Percentiles rank a stretch among this genome's conserved stretches.
Conservation (phyloP, 768 basidiomycete species). For the Tulasnella sp. region DNA sequence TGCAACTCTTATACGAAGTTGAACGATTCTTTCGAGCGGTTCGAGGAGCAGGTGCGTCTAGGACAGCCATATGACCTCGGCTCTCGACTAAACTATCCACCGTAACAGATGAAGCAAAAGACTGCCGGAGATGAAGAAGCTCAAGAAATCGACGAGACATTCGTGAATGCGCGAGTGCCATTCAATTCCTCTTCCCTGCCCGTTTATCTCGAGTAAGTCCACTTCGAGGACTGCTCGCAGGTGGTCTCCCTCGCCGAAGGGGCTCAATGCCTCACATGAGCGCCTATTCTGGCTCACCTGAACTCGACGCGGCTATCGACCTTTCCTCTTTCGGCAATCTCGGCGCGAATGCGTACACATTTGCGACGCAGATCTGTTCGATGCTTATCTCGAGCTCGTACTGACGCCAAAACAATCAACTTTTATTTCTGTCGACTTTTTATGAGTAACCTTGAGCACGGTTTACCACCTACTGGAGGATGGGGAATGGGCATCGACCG, state of each 20-base stretch:
- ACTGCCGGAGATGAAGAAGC: conserved; percentile 97
- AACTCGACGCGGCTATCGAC: background rate
- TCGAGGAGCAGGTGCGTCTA: conserved; percentile 80
- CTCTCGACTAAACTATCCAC: background rate
- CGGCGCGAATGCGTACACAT: background rate
- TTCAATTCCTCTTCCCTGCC: no score
- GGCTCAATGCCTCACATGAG: background rate
- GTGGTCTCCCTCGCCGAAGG: background rate
- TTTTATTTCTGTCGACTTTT: background rate
- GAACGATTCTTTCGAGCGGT: conserved; percentile 95
- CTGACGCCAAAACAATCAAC: background rate
- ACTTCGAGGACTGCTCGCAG: background rate
- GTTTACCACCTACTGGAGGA: conserved; percentile 93
- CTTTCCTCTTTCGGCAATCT: background rate
- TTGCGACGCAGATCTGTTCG: background rate
- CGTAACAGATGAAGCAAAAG: conserved; percentile 68
- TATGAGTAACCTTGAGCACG: conserved; percentile 74
- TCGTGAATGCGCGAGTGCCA: conserved; percentile 75
- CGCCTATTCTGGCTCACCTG: background rate
- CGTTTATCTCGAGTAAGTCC: conserved; percentile 19
- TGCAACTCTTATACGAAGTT: conserved; percentile 99
- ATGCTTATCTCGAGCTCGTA: background rate
- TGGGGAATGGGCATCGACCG: conserved; percentile 97
- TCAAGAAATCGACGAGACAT: conserved; percentile 93
- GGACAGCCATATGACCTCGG: background rate